Base-by-base conservation (phyloP, 2,329 filamentous ascomycete species). In the Zasmidium angulare region DNA sequence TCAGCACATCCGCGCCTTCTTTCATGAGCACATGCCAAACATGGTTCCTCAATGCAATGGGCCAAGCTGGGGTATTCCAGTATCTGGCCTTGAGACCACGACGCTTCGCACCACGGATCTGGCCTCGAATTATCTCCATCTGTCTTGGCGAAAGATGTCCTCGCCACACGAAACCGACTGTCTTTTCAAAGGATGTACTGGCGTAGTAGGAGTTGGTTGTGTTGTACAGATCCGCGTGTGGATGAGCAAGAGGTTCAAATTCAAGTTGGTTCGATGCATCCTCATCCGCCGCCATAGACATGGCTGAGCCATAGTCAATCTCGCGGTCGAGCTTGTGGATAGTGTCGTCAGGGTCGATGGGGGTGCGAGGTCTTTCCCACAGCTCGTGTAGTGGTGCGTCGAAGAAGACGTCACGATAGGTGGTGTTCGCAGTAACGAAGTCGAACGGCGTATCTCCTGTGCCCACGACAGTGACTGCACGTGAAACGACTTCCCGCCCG, bases 391-490 rank as follows among this genome's bases (percentile, higher is more conserved):
- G 77, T 0, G 86, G 86, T 0, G 87, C 87, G 65, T 90, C 88
- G 68, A 86, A 54, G 65, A 69, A 72, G 54, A 84, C 75, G 70
- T 89, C 85, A 26, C 84, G 65, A 61, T 83, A 79, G 0, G 79
- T 83, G 3, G 75, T 64, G 65, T 84, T 83, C n/a, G 75, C 71
- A 2, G 79, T 74, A 9, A 89, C 67, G 4, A 81, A 68, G 53
- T 84, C 78, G 64, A 87, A 86, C 0, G 82, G 84, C 0, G 84
- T 81, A 63, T 83, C 83, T 9, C 89, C 89, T 1, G 87, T 89
- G 1, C 82, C 86, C 1, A 91, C 86, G 1, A 91, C 81, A 0
- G 87, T 91, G 43, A 91, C 73, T 0, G 85, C 84, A 0, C 87
- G 77, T n/a, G 75, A 68, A 29, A 82, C 70, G 1, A 88, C 70